phyloP scores from a whole-genome alignment of 2,329 filamentous ascomycete genomes.

The Penicillium brevicompactum region DNA sequence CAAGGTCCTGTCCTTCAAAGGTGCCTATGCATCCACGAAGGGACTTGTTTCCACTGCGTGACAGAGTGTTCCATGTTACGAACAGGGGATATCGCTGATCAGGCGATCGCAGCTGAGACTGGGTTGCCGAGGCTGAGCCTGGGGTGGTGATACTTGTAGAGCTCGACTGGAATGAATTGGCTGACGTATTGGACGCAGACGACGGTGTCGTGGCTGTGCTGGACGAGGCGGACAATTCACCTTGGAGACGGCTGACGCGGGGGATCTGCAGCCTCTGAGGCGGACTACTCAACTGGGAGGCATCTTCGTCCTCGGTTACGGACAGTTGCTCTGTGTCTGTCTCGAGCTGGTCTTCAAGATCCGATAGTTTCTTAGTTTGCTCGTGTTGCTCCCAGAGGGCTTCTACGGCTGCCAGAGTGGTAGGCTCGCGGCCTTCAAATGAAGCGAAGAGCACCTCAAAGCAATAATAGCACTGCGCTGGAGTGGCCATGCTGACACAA shows the following conservation, averaged over 20 bases:
- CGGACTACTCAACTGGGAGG: slow-evolving; percentile 13
- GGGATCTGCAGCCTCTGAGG: slow-evolving; percentile 32
- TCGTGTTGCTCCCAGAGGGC: slow-evolving; percentile 64
- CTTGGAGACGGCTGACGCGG: slow-evolving; percentile 37
- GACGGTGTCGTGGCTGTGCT: slow-evolving; percentile 44
- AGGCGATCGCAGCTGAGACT: slow-evolving; percentile 35
- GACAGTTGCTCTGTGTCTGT: slow-evolving; percentile 13
- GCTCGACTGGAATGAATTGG: slow-evolving; percentile 45
- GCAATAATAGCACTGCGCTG: slow-evolving; percentile 86
- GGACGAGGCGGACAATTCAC: slow-evolving; percentile 39
- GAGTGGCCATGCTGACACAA: slow-evolving; percentile 68
- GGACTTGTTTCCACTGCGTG: slow-evolving; percentile 61
- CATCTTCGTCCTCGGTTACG: slow-evolving; percentile 31
- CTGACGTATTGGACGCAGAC: slow-evolving; percentile 52
- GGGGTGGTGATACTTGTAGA: slow-evolving; percentile 48
- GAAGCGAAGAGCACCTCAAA: slow-evolving; percentile 83
- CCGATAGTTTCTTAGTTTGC: slow-evolving; percentile 41
- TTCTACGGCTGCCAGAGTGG: slow-evolving; percentile 70
- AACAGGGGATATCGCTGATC: slow-evolving; percentile 72
- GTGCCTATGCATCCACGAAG: slow-evolving; percentile 96
- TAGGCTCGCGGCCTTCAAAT: slow-evolving; percentile 68
- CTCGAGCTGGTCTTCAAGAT: slow-evolving; percentile 29
- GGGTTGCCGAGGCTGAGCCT: slow-evolving; percentile 33
- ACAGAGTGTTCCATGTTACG: slow-evolving; percentile 88
- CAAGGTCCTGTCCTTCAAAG: slow-evolving; percentile 76